Evolutionary conservation across 352 stramenopile genomes (phyloP).

Genomic region (Globisporangium lucens): DNA sequence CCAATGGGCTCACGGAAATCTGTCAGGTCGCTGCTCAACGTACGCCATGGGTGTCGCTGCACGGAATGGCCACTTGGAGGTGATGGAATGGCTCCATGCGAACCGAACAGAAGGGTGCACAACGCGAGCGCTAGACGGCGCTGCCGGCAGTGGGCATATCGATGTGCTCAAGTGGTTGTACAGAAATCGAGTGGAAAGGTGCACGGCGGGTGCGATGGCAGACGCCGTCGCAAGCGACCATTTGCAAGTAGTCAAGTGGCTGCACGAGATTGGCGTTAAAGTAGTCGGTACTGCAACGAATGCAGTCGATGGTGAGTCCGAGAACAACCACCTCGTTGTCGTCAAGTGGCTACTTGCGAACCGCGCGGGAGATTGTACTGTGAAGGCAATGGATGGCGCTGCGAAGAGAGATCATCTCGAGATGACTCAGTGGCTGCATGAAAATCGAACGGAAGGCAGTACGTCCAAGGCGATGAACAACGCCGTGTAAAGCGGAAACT

Average conservation of each 20-base stretch:
- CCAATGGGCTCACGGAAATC: background rate
- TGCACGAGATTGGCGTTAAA: background rate
- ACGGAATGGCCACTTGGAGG: background rate
- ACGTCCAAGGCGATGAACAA: background rate
- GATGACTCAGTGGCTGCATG: background rate
- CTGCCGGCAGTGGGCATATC: background rate
- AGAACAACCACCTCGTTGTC: background rate
- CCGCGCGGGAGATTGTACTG: background rate
- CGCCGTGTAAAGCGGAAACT: background rate
- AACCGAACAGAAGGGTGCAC: background rate
- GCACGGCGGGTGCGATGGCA: background rate
- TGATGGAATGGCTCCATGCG: background rate
- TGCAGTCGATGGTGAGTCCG: background rate
- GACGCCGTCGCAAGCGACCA: background rate
- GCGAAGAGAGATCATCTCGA: background rate
- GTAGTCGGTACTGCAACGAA: background rate
- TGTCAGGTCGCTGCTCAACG: background rate
- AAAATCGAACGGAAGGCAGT: background rate
- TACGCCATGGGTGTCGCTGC: background rate
- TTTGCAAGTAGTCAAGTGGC: background rate
- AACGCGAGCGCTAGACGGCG: background rate
- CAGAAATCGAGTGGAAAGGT: background rate
- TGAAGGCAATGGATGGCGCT: background rate
- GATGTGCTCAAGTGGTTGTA: background rate
- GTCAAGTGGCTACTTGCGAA: background rate